Conservation (phyloP, 352 stramenopile species). For the Phytophthora nicotianae region DNA sequence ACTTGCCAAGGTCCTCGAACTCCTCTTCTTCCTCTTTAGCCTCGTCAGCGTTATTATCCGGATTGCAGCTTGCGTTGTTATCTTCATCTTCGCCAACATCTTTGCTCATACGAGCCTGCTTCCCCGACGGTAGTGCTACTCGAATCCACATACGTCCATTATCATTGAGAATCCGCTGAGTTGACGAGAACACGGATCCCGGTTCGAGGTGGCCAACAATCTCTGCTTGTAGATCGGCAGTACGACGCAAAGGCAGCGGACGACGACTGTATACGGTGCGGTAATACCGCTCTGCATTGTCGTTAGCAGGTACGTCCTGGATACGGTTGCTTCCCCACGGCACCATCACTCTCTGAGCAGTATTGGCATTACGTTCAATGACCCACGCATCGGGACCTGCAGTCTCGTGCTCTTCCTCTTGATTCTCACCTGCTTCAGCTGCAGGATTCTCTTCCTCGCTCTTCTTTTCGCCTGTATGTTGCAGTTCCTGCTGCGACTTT, state of each 20-base stretch:
- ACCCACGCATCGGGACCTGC: slow-evolving; percentile 58
- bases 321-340: slow-evolving; percentile 56
- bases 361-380: slow-evolving; percentile 79
- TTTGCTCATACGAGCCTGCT: slow-evolving; percentile 8
- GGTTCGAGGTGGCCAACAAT: slow-evolving; percentile 62
- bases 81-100: slow-evolving; percentile 13
- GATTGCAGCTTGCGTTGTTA: slow-evolving; percentile 17
- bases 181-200: slow-evolving; percentile 59
- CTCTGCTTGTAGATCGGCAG: slow-evolving; percentile 49
- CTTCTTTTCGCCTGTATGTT: slow-evolving; percentile 22
- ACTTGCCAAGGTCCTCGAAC: slow-evolving; percentile 25
- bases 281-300: slow-evolving; percentile 67
- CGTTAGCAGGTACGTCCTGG: slow-evolving; percentile 32
- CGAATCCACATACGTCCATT: slow-evolving; percentile 73
- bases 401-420: slow-evolving; percentile 17
- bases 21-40: slow-evolving; percentile 40
- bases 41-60: slow-evolving; percentile 45
- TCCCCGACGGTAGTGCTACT: slow-evolving; percentile 41
- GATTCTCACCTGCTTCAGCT: slow-evolving; percentile 21
- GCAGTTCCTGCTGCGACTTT: slow-evolving; percentile 19
- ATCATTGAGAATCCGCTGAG: slow-evolving; percentile 54
- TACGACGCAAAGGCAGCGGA: slow-evolving; percentile 55
- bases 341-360: slow-evolving; percentile 61
- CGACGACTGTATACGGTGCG: slow-evolving; percentile 69
- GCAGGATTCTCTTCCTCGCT: slow-evolving; percentile 18